These are phyloP conservation scores for Kurtzmaniella cleridarum DNA, from an alignment of 805 yeast species.

Conservation along the genomic window DNA sequence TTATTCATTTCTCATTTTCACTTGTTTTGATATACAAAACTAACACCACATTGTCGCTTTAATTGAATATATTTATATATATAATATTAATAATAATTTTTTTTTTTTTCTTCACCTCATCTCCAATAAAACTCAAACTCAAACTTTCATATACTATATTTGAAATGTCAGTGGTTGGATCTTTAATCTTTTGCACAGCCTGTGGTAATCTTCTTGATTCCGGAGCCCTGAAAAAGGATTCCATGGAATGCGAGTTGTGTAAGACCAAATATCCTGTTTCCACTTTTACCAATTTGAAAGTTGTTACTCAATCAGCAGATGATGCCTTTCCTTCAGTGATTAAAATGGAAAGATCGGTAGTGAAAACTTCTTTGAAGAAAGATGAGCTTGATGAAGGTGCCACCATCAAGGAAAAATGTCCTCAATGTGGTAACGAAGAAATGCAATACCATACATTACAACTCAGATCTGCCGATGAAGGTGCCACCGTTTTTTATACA, in stretches of 20 bases:
- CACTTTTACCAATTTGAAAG: conserved; percentile 73
- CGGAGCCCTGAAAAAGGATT: conserved; percentile 39
- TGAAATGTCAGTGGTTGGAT: conserved; percentile 89
- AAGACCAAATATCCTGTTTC: conserved; percentile 36
- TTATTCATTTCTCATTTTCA: no score
- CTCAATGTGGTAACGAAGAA: conserved; percentile 97
- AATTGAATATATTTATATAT: neutral
- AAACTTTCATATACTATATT: neutral
- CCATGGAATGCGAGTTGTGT: conserved; percentile 55
- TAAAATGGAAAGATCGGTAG: conserved; percentile 78
- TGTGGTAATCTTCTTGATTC: conserved; percentile 90
- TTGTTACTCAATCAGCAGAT: conserved; percentile 80
- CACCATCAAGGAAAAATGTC: conserved; percentile 94
- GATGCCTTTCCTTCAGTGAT: conserved; percentile 91
- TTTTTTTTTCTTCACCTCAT: neutral
- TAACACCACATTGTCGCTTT: no score
- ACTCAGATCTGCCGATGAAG: conserved; percentile 97
- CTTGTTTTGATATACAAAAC: no score
- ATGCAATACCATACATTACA: conserved; percentile 97
- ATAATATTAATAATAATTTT: neutral
- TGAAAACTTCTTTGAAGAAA: conserved; percentile 73
- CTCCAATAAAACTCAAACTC: neutral
- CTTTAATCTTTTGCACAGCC: conserved; percentile 85
- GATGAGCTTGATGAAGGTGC: conserved; percentile 92
- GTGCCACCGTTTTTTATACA: conserved; percentile 97